Percentiles rank a stretch among this genome's conserved stretches.
Conservation (phyloP, 768 basidiomycete genomes). For the Hydnum rufescens region DNA sequence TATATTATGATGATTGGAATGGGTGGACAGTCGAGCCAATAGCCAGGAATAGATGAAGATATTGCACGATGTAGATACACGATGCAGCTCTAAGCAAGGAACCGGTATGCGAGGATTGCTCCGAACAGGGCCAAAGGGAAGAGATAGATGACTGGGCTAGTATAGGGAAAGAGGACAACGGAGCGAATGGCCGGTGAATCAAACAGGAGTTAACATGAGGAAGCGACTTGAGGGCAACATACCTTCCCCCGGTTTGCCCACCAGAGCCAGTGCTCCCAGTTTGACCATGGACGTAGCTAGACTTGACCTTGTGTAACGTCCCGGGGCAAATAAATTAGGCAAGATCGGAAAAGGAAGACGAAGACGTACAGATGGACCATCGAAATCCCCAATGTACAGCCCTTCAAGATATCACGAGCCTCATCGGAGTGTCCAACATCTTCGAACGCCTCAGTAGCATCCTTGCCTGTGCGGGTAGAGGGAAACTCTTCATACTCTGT, state of each 20-base stretch:
- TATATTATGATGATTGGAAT: no score
- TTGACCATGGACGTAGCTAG: background rate
- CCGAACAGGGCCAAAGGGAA: constrained; percentile 58
- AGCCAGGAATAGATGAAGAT: no score
- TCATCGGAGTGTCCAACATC: constrained; percentile 99
- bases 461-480: constrained; percentile 61
- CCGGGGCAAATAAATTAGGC: background rate
- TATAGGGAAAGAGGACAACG: background rate
- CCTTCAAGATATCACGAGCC: constrained; percentile 66
- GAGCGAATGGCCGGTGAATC: background rate
- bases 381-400: constrained; percentile 70
- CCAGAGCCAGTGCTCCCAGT: background rate
- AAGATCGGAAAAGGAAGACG: background rate
- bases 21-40: no score
- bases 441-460: constrained; percentile 96
- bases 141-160: constrained; percentile 56
- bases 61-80: no score
- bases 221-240: no score
- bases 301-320: background rate
- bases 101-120: constrained; percentile 78
- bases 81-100: no score
- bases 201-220: background rate
- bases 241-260: no score
- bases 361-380: constrained; percentile 39
- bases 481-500: background rate